Evolutionary conservation across 2,329 filamentous ascomycete genomes (phyloP).

Genomic region (Nannizziopsis arthrosporioides): DNA sequence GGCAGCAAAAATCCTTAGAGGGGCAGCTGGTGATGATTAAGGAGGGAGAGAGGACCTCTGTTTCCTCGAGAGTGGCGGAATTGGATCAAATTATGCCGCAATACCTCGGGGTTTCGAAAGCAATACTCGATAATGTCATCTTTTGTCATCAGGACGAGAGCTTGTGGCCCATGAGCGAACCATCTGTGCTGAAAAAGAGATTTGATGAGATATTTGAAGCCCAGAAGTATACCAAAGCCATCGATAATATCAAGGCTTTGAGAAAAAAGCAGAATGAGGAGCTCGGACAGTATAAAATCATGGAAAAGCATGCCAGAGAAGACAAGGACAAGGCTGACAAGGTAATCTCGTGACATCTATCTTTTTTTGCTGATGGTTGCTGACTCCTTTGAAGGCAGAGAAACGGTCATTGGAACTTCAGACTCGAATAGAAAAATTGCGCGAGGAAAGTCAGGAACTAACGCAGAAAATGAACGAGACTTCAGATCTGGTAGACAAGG

Average conservation of each 20-base stretch:
- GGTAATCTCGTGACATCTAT: too few relatives aligned
- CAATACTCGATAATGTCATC: conserved; percentile 86
- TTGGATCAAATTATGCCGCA: conserved; percentile 74
- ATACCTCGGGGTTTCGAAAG: conserved; percentile 76
- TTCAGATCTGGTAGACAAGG: conserved; percentile 47
- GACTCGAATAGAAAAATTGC: conserved; percentile 48
- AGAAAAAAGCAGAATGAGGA: conserved; percentile 72
- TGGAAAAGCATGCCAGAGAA: conserved; percentile 64
- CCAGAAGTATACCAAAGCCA: conserved; percentile 90
- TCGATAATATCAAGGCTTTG: conserved; percentile 82
- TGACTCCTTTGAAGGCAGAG: conserved; percentile 36
- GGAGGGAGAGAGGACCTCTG: conserved; percentile 64
- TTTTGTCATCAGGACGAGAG: conserved; percentile 99
- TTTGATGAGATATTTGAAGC: conserved; percentile 99
- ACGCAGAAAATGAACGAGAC: conserved; percentile 35
- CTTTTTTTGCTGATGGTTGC: too few relatives aligned
- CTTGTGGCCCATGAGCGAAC: conserved; percentile 89
- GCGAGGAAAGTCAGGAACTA: conserved; percentile 50
- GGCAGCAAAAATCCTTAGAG: conserved; percentile 74
- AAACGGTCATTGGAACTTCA: conserved; percentile 54
- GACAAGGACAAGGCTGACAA: conserved; percentile 77
- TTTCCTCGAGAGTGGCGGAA: conserved; percentile 70
- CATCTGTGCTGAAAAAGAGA: conserved; percentile 71
- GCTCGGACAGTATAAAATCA: conserved; percentile 58
- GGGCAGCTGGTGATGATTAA: conserved; percentile 62